Evolutionary conservation across 352 stramenopile genomes (phyloP).

Genomic region (Blastocystis sp.): DNA sequence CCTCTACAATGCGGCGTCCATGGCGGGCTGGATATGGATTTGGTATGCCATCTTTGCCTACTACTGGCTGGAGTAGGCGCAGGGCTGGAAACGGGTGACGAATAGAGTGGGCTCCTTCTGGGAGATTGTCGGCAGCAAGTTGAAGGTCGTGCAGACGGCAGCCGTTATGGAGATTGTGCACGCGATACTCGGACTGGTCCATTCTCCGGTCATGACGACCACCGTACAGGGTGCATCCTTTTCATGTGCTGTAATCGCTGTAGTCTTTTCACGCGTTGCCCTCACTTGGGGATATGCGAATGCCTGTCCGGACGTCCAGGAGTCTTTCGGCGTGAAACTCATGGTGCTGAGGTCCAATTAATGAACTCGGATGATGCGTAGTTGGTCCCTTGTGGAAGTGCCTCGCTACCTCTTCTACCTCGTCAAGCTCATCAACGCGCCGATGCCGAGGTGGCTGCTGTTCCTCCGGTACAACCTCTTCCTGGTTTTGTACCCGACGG

Average conservation of each 20-base stretch:
- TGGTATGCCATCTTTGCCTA: conserved; percentile 33
- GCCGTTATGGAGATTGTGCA: conserved; percentile 92
- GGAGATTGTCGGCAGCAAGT: conserved; percentile 4
- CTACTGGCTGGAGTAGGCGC: not conserved
- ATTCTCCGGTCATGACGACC: conserved; percentile 87
- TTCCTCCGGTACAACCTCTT: conserved; percentile 96
- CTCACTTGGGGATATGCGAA: conserved; percentile 90
- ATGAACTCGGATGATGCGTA: not conserved
- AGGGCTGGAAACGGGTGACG: not conserved
- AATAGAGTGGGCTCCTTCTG: conserved; percentile 41
- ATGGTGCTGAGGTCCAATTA: conserved; percentile 76
- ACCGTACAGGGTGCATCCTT: conserved; percentile 77
- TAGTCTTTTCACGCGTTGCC: conserved; percentile 84
- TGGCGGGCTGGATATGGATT: conserved; percentile 55
- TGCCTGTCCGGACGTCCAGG: conserved; percentile 76
- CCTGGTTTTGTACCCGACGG: conserved; percentile 92
- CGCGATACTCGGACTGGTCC: conserved; percentile 87
- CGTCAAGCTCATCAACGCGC: conserved; percentile 83
- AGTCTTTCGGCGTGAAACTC: conserved; percentile 81
- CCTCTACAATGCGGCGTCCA: conserved; percentile 44
- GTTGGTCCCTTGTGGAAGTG: conserved; percentile 83
- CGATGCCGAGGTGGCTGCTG: conserved; percentile 89
- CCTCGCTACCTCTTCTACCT: conserved; percentile 96
- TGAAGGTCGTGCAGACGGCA: conserved; percentile 82
- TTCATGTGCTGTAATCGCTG: not conserved